A percentile compares a stretch with the other conserved stretches of the same genome.
These are phyloP conservation scores for Bolboschoenoplectus hybrid DNA, from an alignment of 202 grass and related monocot species.

Conservation along the genomic window DNA sequence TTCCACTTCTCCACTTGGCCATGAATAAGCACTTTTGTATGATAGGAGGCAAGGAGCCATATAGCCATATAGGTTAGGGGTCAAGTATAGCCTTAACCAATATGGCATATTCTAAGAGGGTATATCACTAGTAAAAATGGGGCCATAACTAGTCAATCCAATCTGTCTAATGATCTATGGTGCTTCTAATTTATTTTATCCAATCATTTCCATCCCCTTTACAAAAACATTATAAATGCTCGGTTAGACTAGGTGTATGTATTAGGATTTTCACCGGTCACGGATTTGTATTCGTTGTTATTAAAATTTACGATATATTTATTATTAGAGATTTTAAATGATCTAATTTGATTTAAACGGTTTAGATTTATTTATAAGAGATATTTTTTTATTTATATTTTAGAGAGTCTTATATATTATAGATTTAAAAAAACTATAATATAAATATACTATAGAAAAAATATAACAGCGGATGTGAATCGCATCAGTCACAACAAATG, in stretches of 20 bases:
- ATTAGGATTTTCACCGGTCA: background rate
- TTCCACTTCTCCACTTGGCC: constrained; percentile 32
- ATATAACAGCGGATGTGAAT: too few relatives aligned
- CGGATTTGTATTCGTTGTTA: too few relatives aligned
- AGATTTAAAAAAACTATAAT: too few relatives aligned
- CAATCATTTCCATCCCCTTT: constrained; percentile 67
- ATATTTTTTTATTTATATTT: too few relatives aligned
- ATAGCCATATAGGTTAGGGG: constrained; percentile 24
- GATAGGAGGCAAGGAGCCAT: background rate
- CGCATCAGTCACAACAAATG: too few relatives aligned
- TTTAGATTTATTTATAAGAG: too few relatives aligned
- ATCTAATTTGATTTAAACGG: too few relatives aligned
- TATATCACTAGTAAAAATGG: constrained; percentile 25
- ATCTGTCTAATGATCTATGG: constrained; percentile 12
- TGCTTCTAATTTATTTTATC: constrained; percentile 61
- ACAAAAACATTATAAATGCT: constrained; percentile 30
- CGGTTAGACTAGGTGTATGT: constrained; percentile 1
- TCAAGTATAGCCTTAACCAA: constrained; percentile 37
- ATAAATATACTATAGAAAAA: too few relatives aligned
- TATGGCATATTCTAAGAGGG: constrained; percentile 41
- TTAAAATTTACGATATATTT: too few relatives aligned
- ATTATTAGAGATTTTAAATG: too few relatives aligned
- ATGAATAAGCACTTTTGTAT: constrained; percentile 5
- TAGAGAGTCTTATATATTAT: too few relatives aligned
- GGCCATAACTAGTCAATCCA: constrained; percentile 23